Evolutionary conservation across 1,284 basidiomycete species (phyloP).

Genomic region (Volvariella volvacea): DNA sequence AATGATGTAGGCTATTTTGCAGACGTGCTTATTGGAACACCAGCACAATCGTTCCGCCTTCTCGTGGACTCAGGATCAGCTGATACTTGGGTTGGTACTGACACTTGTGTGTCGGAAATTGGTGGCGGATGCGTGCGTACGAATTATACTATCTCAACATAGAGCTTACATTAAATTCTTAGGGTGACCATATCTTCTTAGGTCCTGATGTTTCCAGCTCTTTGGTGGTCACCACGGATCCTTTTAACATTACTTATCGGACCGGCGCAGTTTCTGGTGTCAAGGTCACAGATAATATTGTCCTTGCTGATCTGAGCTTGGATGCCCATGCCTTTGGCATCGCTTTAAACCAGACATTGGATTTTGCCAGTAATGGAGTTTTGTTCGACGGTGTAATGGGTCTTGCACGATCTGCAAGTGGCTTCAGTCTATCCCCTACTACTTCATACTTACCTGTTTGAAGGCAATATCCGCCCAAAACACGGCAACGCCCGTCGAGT

Average conservation of each 20-base stretch:
- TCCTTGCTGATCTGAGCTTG: slow-evolving; percentile 61
- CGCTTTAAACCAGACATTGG: slow-evolving; percentile 51
- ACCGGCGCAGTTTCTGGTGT: slow-evolving; percentile 65
- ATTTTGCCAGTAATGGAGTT: slow-evolving; percentile 49
- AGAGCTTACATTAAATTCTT: slow-evolving; percentile 12
- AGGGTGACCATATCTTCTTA: slow-evolving; percentile 67
- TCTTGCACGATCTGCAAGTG: slow-evolving; percentile 62
- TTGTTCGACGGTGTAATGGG: slow-evolving; percentile 85
- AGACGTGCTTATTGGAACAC: slow-evolving; percentile 72
- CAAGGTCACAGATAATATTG: slow-evolving; percentile 63
- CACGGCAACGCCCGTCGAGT: slow-evolving; percentile 68
- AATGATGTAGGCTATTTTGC: slow-evolving; percentile 57
- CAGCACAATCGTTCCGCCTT: slow-evolving; percentile 63
- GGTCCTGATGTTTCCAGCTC: slow-evolving; percentile 59
- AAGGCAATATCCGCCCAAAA: slow-evolving; percentile 61
- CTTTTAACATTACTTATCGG: slow-evolving; percentile 74
- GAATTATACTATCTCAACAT: neutral
- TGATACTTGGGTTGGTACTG: slow-evolving; percentile 75
- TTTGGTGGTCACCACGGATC: slow-evolving; percentile 48
- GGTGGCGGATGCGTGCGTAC: slow-evolving; percentile 50
- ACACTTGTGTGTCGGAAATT: slow-evolving; percentile 38
- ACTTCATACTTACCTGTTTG: neutral
- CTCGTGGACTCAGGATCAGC: slow-evolving; percentile 85
- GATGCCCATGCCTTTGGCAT: slow-evolving; percentile 69
- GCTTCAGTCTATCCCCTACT: neutral